These are phyloP conservation scores for Hirschfeldia incana DNA, from an alignment of 345 rosid species.

Conservation along the genomic window DNA sequence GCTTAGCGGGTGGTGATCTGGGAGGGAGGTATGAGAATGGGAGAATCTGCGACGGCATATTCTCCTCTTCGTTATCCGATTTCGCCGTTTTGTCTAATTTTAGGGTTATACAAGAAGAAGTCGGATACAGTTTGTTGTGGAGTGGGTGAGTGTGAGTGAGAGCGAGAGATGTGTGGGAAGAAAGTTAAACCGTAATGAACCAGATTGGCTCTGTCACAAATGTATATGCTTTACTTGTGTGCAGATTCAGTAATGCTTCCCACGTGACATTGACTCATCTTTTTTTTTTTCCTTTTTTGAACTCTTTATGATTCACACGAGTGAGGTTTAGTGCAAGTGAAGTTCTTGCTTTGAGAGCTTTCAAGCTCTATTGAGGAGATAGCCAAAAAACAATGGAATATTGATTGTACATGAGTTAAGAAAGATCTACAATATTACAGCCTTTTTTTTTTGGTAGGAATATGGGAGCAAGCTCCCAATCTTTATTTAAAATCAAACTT, in stretches of 20 bases:
- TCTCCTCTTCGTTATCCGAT: not conserved
- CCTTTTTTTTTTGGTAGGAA: no score
- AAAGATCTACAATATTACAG: conserved; percentile 11
- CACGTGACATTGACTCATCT: no score
- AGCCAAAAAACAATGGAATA: not conserved
- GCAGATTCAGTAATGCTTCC: no score
- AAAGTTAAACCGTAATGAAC: no score
- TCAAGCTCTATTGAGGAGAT: no score
- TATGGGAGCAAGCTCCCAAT: no score
- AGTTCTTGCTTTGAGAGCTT: no score
- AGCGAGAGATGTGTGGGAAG: not conserved
- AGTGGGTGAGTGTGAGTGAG: not conserved
- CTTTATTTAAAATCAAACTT: no score
- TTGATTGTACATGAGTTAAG: conserved; percentile 6
- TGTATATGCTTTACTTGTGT: no score
- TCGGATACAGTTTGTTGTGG: not conserved
- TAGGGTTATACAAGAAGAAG: not conserved
- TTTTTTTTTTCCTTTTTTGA: not conserved
- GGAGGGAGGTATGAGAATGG: conserved; percentile 34
- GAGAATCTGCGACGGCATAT: conserved; percentile 51
- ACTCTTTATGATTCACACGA: no score
- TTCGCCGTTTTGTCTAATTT: conserved; percentile 18
- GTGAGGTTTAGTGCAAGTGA: no score
- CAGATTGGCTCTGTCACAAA: no score
- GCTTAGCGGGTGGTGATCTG: not conserved